Base-by-base conservation (phyloP, 2,329 filamentous ascomycete genomes). In the Monosporascus sp. region DNA sequence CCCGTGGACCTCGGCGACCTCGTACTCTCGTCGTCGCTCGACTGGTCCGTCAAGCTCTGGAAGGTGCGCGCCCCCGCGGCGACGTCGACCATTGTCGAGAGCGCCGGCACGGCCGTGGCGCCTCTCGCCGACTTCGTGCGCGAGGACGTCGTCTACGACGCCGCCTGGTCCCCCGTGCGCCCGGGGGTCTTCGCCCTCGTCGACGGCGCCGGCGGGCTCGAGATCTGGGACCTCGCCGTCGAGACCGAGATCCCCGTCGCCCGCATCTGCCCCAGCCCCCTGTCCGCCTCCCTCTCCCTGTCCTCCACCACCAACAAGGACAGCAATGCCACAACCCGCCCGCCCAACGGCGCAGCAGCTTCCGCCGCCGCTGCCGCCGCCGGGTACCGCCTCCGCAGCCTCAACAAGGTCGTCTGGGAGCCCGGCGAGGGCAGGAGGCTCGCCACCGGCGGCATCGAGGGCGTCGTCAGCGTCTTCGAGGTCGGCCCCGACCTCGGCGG, bases 41-140 rank as follows among this genome's bases (percentile, higher is more conserved):
- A 99, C 74, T 99, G 94, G 94, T 95, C 88, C 62, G 91, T 97
- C 62, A 97, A 96, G 74, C 78, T 99, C 17, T 99, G 94, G 94
- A 94, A 94, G 71, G 88, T 96, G 16, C 88, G 91, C 41, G 87
- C 90, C 1, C 89, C 89, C 1, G 87, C 88, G 0, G 86, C 87
- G 2, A 86, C 84, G 5, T 84, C 83, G 17, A 86, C 86, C 0
- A 78, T 79, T 26, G 78, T 75, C 14, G 71, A 74, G 24, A 66
- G 64, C 40, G 65, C 65, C 7, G 77, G 81, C 58, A 74, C 76
- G 43, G 70, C 72, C 37, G 85, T 93, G 31, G 72, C 80, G 3
- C 94, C 94, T 0, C 78, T 99, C 26, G 80, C 97, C 14, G 91
- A 97, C 59, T 91, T 99, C 66, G 87, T 89, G 20, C 87, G 94